Base-by-base conservation (phyloP, 2,329 filamentous ascomycete genomes). In the Elsinoe ampelina region DNA sequence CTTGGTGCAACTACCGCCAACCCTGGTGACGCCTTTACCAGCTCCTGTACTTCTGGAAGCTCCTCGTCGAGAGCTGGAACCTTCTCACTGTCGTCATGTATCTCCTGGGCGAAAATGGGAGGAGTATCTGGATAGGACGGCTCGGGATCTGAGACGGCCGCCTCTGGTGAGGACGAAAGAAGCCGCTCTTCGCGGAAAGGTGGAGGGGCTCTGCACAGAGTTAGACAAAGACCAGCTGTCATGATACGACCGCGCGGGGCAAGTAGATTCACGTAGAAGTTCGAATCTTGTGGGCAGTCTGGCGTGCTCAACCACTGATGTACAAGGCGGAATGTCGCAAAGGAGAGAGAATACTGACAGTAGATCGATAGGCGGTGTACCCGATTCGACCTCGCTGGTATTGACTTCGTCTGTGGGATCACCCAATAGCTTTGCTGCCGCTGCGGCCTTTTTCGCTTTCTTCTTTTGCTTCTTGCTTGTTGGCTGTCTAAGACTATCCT, bases 371-470 rank as follows among this genome's bases (percentile, higher is more conserved):
- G 54, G 54, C 41, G 54, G 54, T 59, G 58, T 38, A 56, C 55
- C 35, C 35, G 17, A 36, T 36, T 45, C 57, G 32, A 57, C 26
- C 12, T 54, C 48, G 38, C 55, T 58, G 6, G 54, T 57, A 15
- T 52, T 52, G 48, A 52, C 48, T n/a, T 58, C 58, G 36, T 58
- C 59, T 30, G 56, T 51, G 17, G 48, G 55, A 20, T 59, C 59
- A 36, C 57, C 59, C 19, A 55, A 13, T 17, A 59, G 52, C 41
- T 55, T 54, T 19, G 55, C 55, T 15, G 22, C 43, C 19, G 39
- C 54, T 45, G 59, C 51, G 47, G 58, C 55, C 54, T 61, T 58
- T 41, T 57, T 35, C 32, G 43, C 57, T 55, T 59, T 61, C 52
- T 59, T 59, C 52, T 59, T 59, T 50, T 59, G 55, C 13, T 59